Percentiles rank a stretch among this genome's conserved stretches.
Evolutionary conservation across 164 flowering plant species (phyloP).

Genomic region (Amborella trichopoda): DNA sequence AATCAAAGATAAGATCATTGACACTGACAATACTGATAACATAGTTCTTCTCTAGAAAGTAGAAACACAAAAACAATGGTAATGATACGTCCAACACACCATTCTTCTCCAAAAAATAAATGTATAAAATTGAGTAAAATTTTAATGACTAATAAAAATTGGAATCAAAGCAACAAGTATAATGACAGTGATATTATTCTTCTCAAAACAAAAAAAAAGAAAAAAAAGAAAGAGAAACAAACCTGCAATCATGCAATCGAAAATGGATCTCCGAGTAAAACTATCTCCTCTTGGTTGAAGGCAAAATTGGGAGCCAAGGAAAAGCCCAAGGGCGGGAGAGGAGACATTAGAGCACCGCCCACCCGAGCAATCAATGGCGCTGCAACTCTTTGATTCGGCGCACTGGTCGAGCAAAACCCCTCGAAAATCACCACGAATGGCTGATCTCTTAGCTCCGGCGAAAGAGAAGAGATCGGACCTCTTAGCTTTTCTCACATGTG

Average conservation of each 20-base stretch:
- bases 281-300: constrained; percentile 95
- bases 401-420: constrained; percentile 49
- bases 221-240: too few relatives aligned
- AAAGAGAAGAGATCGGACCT: constrained; percentile 54
- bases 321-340: constrained; percentile 48
- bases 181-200: too few relatives aligned
- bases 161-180: too few relatives aligned
- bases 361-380: constrained; percentile 52
- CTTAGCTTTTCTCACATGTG: constrained; percentile 27
- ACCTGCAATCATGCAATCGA: constrained; percentile 97
- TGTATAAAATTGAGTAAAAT: too few relatives aligned
- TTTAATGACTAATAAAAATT: too few relatives aligned
- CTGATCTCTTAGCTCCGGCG: constrained; percentile 67
- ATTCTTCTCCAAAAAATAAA: too few relatives aligned
- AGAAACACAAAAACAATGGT: too few relatives aligned
- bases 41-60: too few relatives aligned
- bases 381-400: constrained; percentile 34
- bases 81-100: too few relatives aligned
- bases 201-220: too few relatives aligned
- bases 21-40: too few relatives aligned
- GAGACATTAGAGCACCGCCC: constrained; percentile 54
- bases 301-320: constrained; percentile 73
- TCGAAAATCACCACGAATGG: constrained; percentile 55
- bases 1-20: too few relatives aligned
- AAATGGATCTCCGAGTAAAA: constrained; percentile 80